Conservation (phyloP, 2,329 filamentous ascomycete genomes). For the Sphaceloma murrayae region DNA sequence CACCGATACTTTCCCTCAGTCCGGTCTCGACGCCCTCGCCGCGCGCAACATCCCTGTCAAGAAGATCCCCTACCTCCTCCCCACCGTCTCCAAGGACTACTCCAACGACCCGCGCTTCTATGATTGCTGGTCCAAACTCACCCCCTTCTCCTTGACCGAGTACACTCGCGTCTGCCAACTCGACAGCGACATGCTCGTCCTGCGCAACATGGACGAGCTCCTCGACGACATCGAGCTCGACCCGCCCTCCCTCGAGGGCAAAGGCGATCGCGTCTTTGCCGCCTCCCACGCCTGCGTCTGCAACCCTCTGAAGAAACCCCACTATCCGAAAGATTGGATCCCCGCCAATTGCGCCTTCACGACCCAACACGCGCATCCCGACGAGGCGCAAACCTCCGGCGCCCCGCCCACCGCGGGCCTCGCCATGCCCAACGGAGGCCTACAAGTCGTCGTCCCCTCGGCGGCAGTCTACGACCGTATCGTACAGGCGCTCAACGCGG, state of each 20-base stretch:
- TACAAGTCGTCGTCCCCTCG: constrained; percentile 54
- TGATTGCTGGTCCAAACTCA: constrained; percentile 83
- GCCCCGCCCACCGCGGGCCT: constrained; percentile 43
- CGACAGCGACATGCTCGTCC: constrained; percentile 79
- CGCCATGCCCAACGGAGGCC: constrained; percentile 50
- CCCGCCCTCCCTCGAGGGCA: constrained; percentile 40
- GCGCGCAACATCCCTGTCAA: constrained; percentile 60
- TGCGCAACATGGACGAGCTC: constrained; percentile 81
- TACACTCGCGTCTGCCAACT: constrained; percentile 74
- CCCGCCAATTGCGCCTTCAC: constrained; percentile 55
- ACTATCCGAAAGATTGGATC: constrained; percentile 68
- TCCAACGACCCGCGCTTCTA: constrained; percentile 73
- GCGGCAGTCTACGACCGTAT: constrained; percentile 44
- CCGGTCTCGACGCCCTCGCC: constrained; percentile 60
- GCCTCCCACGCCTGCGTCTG: constrained; percentile 78
- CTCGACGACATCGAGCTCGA: constrained; percentile 69
- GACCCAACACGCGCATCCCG: constrained; percentile 43
- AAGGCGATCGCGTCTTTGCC: constrained; percentile 62
- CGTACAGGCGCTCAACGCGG: constrained; percentile 36
- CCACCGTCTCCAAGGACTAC: constrained; percentile 56
- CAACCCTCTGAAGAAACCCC: constrained; percentile 66
- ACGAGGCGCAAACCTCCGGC: constrained; percentile 44
- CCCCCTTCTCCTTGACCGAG: constrained; percentile 64
- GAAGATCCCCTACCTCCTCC: constrained; percentile 63
- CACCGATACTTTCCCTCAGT: constrained; percentile 62